phyloP scores from a whole-genome alignment of 139 green algal genomes.

The Chara braunii region DNA sequence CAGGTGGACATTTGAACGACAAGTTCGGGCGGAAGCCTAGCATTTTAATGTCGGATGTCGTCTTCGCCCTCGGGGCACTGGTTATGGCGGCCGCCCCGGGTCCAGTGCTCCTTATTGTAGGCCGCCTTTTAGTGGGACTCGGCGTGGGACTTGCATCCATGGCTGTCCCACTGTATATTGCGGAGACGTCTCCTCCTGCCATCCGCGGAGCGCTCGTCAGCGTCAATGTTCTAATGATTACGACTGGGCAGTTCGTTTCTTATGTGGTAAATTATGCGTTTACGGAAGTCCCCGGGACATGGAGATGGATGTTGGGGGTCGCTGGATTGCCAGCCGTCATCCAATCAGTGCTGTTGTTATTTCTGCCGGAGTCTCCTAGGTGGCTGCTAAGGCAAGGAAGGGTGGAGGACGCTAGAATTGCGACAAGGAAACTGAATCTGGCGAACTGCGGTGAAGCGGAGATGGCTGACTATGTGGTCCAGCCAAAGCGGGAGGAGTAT shows the following conservation, averaged over 20 bases:
- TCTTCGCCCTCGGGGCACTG: conserved; percentile 64
- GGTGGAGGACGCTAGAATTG: no score
- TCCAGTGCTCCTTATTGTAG: conserved; percentile 58
- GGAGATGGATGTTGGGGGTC: conserved; percentile 70
- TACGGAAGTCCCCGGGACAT: conserved; percentile 51
- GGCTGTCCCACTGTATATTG: conserved; percentile 89
- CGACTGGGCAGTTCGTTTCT: conserved; percentile 54
- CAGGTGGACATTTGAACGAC: conserved; percentile 53
- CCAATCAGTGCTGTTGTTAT: conserved; percentile 46
- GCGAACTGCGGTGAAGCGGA: no score
- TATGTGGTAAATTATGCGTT: conserved; percentile 60
- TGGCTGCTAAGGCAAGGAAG: conserved; percentile 40
- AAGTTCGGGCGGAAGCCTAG: conserved; percentile 37
- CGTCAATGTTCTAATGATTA: conserved; percentile 62
- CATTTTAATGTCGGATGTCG: conserved; percentile 62
- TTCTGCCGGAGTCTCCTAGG: conserved; percentile 58
- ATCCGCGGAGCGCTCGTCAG: conserved; percentile 73
- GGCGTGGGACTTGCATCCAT: conserved; percentile 84
- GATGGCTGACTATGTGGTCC: no score
- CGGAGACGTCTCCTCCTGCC: conserved; percentile 65
- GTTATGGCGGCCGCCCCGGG: conserved; percentile 54
- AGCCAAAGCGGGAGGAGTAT: no score
- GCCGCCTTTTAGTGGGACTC: conserved; percentile 71
- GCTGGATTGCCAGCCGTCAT: conserved; percentile 50
- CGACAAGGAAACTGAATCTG: no score